Percentiles rank a stretch among this genome's conserved stretches.
These are phyloP conservation scores for Yamadazyma epiphylla DNA, from an alignment of 1,139 yeast genomes.

Conservation along the genomic window DNA sequence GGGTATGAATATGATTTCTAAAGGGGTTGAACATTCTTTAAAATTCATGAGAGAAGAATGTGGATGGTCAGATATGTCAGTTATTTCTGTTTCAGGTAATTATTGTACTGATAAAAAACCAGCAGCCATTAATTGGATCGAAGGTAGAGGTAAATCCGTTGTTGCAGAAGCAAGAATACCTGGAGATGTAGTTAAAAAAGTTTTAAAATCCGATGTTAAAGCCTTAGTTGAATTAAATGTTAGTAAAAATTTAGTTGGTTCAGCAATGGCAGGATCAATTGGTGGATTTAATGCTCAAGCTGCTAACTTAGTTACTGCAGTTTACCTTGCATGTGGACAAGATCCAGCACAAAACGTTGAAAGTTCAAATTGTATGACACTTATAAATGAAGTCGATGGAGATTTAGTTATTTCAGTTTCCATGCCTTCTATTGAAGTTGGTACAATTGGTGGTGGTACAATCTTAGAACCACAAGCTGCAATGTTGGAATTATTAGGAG, in stretches of 20 bases:
- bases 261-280: conserved; percentile 97
- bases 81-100: conserved; percentile 93
- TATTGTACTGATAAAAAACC: conserved; percentile 97
- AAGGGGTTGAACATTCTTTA: conserved; percentile 89
- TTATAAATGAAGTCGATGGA: conserved; percentile 74
- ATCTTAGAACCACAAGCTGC: conserved; percentile 96
- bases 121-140: conserved; percentile 98
- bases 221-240: conserved; percentile 88
- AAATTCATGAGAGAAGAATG: conserved; percentile 81
- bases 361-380: conserved; percentile 93
- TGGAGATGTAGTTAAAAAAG: conserved; percentile 69
- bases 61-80: conserved; percentile 92
- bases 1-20: conserved; percentile 99
- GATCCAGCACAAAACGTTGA: conserved; percentile 99
- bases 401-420: conserved; percentile 89
- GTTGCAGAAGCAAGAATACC: conserved; percentile 98
- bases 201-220: conserved; percentile 86
- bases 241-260: conserved; percentile 86
- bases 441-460: conserved; percentile 99
- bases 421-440: conserved; percentile 99
- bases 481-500: conserved; percentile 91
- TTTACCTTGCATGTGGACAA: conserved; percentile 93
- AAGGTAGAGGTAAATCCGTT: conserved; percentile 97
- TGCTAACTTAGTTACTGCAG: conserved; percentile 91
- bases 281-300: conserved; percentile 99